phyloP scores from a whole-genome alignment of 2,329 filamentous ascomycete genomes.

The Botrytis pseudocinerea region DNA sequence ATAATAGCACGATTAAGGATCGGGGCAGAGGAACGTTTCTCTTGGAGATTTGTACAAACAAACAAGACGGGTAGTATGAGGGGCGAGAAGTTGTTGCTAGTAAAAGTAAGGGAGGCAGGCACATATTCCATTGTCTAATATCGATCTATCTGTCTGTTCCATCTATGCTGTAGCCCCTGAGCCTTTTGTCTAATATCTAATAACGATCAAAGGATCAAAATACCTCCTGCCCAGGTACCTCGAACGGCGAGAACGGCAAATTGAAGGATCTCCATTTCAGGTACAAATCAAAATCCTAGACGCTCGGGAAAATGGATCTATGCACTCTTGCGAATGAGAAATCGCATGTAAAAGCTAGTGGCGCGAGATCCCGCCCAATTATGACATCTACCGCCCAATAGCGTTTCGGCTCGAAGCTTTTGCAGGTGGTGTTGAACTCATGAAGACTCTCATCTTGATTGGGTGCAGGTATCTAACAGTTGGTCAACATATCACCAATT shows the following conservation, averaged over 20 bases:
- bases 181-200: background rate
- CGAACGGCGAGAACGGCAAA: background rate
- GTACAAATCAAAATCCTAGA: background rate
- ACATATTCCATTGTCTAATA: background rate
- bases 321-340: background rate
- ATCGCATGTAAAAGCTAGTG: background rate
- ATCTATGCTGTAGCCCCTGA: background rate
- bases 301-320: slow-evolving; percentile 9
- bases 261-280: slow-evolving; percentile 12
- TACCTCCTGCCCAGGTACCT: background rate
- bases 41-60: background rate
- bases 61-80: background rate
- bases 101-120: background rate
- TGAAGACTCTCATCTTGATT: background rate
- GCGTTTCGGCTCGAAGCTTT: background rate
- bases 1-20: slow-evolving; percentile 7
- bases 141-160: background rate
- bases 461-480: background rate
- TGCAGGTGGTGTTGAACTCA: background rate
- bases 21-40: background rate
- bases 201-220: background rate
- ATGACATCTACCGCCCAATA: background rate
- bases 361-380: background rate
- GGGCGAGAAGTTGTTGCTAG: background rate
- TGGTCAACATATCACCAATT: background rate